phyloP scores from a whole-genome alignment of 2,329 filamentous ascomycete species.

The Sclerotinia nivalis region DNA sequence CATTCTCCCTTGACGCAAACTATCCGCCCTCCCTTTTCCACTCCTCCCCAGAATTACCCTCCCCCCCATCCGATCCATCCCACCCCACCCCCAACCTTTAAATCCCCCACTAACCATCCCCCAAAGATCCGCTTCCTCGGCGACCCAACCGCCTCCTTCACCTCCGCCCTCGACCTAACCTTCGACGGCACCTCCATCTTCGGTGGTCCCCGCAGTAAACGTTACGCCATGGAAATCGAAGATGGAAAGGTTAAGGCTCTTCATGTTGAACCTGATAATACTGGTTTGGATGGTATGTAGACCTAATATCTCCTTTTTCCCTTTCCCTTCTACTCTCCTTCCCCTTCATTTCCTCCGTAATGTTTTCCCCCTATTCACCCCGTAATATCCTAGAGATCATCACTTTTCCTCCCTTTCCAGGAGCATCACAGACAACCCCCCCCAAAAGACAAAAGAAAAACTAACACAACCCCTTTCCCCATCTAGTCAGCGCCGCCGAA shows the following conservation, averaged over 20 bases:
- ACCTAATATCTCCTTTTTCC: not conserved
- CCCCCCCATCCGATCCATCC: conserved; percentile 80
- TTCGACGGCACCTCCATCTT: conserved; percentile 82
- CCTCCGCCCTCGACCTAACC: conserved; percentile 76
- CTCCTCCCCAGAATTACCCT: conserved; percentile 44
- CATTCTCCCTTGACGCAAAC: conserved; percentile 80
- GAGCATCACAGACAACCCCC: too few relatives aligned
- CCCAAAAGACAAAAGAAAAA: not conserved
- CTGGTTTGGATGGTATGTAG: conserved; percentile 68
- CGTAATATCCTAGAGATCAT: not conserved
- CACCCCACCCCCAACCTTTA: conserved; percentile 87
- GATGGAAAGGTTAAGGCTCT: conserved; percentile 81
- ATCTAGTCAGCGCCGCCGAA: conserved; percentile 49
- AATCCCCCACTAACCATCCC: conserved; percentile 49
- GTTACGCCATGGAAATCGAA: conserved; percentile 81
- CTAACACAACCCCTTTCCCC: not conserved
- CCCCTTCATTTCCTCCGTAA: too few relatives aligned
- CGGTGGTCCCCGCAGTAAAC: conserved; percentile 79
- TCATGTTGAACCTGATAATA: conserved; percentile 86
- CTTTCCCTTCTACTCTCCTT: not conserved
- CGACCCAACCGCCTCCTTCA: conserved; percentile 78
- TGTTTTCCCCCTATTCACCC: not conserved
- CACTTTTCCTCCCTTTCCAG: not conserved
- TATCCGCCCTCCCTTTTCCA: conserved; percentile 58
- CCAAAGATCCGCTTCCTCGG: conserved; percentile 84